Evolutionary conservation across 73 alveolate genomes (phyloP).

Genomic region (Blepharisma japonicum): DNA sequence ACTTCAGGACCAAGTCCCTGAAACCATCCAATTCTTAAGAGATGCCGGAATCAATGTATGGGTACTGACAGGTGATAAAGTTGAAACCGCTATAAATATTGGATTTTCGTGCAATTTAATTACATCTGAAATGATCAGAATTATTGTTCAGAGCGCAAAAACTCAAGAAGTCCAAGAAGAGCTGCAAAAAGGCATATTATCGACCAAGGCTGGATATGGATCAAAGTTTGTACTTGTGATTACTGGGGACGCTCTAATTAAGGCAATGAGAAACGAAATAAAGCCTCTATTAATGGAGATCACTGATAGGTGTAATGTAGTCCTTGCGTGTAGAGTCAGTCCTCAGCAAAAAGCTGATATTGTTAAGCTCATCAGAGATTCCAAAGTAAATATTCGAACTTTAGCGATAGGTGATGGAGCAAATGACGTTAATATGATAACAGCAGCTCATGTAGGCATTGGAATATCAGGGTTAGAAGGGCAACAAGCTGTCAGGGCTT

Average conservation of each 20-base stretch:
- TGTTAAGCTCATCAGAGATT: constrained; percentile 70
- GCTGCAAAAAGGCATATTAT: constrained; percentile 43
- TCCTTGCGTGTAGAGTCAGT: constrained; percentile 90
- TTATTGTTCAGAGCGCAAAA: neutral
- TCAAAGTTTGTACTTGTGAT: constrained; percentile 70
- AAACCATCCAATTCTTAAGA: constrained; percentile 66
- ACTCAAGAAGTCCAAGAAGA: constrained; percentile 30
- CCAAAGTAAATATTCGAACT: constrained; percentile 70
- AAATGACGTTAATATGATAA: constrained; percentile 97
- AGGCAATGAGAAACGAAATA: constrained; percentile 52
- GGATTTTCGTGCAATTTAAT: constrained; percentile 80
- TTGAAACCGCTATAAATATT: constrained; percentile 84
- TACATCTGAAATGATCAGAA: constrained; percentile 29
- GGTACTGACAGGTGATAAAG: constrained; percentile 88
- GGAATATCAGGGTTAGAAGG: constrained; percentile 97
- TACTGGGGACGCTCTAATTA: constrained; percentile 80
- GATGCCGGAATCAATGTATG: constrained; percentile 91
- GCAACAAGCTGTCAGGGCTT: constrained; percentile 90
- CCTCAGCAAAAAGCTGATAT: constrained; percentile 94
- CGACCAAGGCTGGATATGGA: constrained; percentile 38
- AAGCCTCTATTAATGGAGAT: constrained; percentile 56
- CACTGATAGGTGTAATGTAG: constrained; percentile 66
- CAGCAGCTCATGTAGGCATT: constrained; percentile 93
- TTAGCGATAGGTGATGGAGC: constrained; percentile 99
- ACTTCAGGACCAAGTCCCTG: constrained; percentile 86